Evolutionary conservation across 331 rosid genomes (phyloP), one percentile per base, ranked within the genome.

Genomic region (Erythrophleum ivorense): DNA sequence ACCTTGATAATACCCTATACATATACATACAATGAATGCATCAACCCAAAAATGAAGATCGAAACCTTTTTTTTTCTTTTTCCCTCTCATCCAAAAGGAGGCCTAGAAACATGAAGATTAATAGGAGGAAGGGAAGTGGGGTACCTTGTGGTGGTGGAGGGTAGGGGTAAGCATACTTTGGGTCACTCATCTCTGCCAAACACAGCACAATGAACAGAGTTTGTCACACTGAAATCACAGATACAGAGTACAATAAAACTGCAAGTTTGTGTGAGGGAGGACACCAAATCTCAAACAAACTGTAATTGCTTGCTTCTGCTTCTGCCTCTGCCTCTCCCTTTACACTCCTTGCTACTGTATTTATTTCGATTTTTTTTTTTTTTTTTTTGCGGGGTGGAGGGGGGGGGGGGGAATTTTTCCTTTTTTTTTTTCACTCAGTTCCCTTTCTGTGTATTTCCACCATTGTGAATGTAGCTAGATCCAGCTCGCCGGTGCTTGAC

Each of bases 81-180:
- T 46, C 11, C 5, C 50, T 5, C 0, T 5, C 7, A 0, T 4
- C 2, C 60, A 19, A 6, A n/a, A 43, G 53, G 19, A 24, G 50
- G 3, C 2, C 43, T 38, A n/a, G 76, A 80, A 55, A 76, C 4
- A 79, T 52, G 78, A 75, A 49, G 8, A 65, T 40, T 53, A 16
- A 34, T 7, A 7, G 16, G 33, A 53, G 60, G 34, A 73, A 19
- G 73, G 5, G 38, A 48, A 11, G 14, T 58, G 2, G 1, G 10
- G 57, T 75, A 91, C 97, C 97, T 91, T 89, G 97, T 71, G 97
- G 83, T 1, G 74, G 69, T 12, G 43, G 75, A 84, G 97, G 92
- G 86, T 94, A 92, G 5, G 97, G 96, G 81, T 94, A 89, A 3
- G 80, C 94, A 78, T 94, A 91, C 82, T 94, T 94, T 16, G 91